Evolutionary conservation across 768 basidiomycete genomes (phyloP).

Genomic region (Candolleomyces efflorescens): DNA sequence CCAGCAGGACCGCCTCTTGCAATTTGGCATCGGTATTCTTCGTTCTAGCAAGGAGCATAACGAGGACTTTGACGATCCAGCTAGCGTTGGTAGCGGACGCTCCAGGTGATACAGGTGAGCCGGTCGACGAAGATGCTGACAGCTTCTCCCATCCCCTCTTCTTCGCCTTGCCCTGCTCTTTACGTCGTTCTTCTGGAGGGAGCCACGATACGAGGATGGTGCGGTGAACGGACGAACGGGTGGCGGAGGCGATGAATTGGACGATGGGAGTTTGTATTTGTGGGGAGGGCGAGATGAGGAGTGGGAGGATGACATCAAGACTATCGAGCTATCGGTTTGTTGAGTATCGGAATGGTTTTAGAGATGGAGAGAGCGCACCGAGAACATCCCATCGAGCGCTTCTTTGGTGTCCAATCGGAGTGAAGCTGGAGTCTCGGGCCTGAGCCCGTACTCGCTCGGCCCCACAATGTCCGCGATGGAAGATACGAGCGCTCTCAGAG

Average conservation of each 20-base stretch:
- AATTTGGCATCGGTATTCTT: conserved; percentile 30
- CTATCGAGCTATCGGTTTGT: conserved; percentile 53
- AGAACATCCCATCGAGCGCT: conserved; percentile 57
- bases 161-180: conserved; percentile 32
- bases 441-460: conserved; percentile 64
- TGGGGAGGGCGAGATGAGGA: conserved; percentile 31
- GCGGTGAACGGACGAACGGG: conserved; percentile 49
- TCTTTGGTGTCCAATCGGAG: conserved; percentile 48
- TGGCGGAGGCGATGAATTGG: conserved; percentile 49
- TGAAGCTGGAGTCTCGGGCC: conserved; percentile 34
- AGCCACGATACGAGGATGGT: conserved; percentile 55
- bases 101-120: background rate
- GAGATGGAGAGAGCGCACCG: conserved; percentile 35
- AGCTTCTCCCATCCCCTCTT: conserved; percentile 76
- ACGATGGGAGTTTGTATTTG: conserved; percentile 45
- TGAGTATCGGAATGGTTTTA: too few relatives aligned
- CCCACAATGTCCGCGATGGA: conserved; percentile 67
- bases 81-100: conserved; percentile 6
- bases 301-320: conserved; percentile 61
- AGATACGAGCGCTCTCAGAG: conserved; percentile 52
- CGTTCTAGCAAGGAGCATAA: background rate
- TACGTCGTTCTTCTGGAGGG: conserved; percentile 51
- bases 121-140: conserved; percentile 12
- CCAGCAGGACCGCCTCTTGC: conserved; percentile 62
- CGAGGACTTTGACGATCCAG: conserved; percentile 50